These are phyloP conservation scores for Gillenia trifoliata DNA, from an alignment of 306 rosid species.

Conservation along the genomic window DNA sequence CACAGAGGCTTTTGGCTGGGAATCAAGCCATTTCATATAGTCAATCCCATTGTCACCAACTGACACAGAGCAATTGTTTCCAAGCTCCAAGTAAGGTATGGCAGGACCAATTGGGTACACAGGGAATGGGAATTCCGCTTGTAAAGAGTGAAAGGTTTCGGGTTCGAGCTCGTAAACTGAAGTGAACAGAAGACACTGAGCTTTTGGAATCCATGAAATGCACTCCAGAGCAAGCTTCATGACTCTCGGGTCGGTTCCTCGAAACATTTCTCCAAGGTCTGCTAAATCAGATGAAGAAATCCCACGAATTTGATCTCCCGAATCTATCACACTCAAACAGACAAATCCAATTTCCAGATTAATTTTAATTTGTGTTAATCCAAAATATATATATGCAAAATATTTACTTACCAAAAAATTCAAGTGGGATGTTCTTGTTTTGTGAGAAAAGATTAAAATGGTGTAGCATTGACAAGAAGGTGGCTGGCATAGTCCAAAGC, in stretches of 20 bases:
- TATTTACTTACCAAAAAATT: constrained; percentile 2
- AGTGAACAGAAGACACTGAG: constrained; percentile 38
- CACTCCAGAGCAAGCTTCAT: constrained; percentile 29
- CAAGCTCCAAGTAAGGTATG: constrained; percentile 36
- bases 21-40: constrained; percentile 46
- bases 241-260: constrained; percentile 19
- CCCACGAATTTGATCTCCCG: constrained; percentile 29
- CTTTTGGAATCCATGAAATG: constrained; percentile 26
- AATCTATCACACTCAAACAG: neutral
- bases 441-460: constrained; percentile 25
- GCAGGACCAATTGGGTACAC: constrained; percentile 51
- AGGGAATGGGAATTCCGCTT: constrained; percentile 30
- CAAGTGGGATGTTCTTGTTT: constrained; percentile 18
- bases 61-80: neutral
- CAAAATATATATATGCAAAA: neutral
- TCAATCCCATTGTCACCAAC: constrained; percentile 11
- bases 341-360: neutral
- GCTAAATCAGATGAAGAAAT: constrained; percentile 25
- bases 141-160: constrained; percentile 28
- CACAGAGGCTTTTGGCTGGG: constrained; percentile 45
- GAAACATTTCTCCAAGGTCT: constrained; percentile 27
- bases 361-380: neutral
- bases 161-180: constrained; percentile 47
- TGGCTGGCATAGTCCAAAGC: constrained; percentile 46
- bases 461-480: constrained; percentile 29